Base-by-base conservation (phyloP, 805 yeast species). In the Candida khao-thaluensis region DNA sequence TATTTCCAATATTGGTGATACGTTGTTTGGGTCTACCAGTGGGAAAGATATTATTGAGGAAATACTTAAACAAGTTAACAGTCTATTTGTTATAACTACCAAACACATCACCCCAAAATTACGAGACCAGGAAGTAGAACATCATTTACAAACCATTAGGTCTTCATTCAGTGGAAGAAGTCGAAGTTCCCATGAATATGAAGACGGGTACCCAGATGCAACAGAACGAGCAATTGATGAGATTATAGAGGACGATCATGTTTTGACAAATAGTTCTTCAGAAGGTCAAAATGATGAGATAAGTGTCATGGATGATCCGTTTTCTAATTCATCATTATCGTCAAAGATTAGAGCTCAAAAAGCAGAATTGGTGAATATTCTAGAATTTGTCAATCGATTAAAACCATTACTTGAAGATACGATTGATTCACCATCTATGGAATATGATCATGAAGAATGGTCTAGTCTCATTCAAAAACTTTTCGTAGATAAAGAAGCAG, bases 1-100 rank as follows among this genome's bases (percentile, higher is more conserved):
- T 40, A 77, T 87, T 27, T 81, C 90, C 1, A 79, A 77, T 37
- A 64, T 82, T 33, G 86, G 91, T 45, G 95, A 85, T 54, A 65
- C 76, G 12, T 49, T 79, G 6, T 65, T 74, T 54, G 56, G 56
- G 21, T 35, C 41, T 38, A 3, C 35, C 16, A 37, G 44, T 43
- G 33, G 29, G 35, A 17, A 38, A 36, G 28, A 45, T 34, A 23
- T 26, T 12, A 3, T 44, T 34, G 26, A 37, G 18, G 25, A 42
- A 28, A 33, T 37, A 37, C 38, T 16, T 34, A 33, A 15, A 42
- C 41, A 37, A 35, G 26, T 25, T 30, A 37, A 10, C 10, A 22
- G 17, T 23, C 14, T 29, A 27, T 27, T 34, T 28, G 12, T 28
- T 36, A 39, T 35, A 31, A 43, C 38, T 7, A 28, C 38, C 11